Evolutionary conservation across 2,329 filamentous ascomycete genomes (phyloP), one percentile per base, ranked within the genome.

Genomic region (Aspergillus sp.): DNA sequence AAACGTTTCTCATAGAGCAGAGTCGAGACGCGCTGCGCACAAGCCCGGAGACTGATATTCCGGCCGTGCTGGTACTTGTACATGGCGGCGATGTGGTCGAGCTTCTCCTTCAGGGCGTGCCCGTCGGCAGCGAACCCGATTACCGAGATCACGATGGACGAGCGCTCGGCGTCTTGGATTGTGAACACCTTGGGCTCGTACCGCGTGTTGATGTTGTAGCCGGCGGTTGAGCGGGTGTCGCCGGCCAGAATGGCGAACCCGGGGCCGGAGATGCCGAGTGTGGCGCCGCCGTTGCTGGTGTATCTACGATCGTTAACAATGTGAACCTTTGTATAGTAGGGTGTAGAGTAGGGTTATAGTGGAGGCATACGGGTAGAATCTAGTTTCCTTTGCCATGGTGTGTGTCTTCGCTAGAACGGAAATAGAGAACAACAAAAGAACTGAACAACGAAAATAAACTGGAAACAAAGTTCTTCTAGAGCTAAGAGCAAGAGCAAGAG

Each of bases 201-300:
- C n/a, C 46, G 46, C 6, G 31, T 48, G 46, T 48, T 48, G 46
- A 48, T 48, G 46, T 48, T 48, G 46, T 48, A 48, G 3, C 27
- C 27, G 15, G 46, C 46, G 8, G 46, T 48, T 31, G 46, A 35
- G 27, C 46, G 46, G n/a, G 46, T 48, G 19, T 35, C 25, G 46
- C 27, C 25, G 12, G 46, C 46, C 0, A 48, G 27, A 12, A 48
- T 48, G 8, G 31, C 46, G 44, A 46, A 48, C 5, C 6, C 46
- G 4, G 46, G 46, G 7, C 44, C 44, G 8, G 44, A 46, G 23
- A 46, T 15, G 44, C 46, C 27, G 8, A 35, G 31, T 7, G 46
- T 48, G 27, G 8, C 46, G 31, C 31, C 46, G 17, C 46, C 46
- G 46, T 48, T 48, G 46, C 23, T 33, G 46, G 46, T 35, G 46